Evolutionary conservation across 2,329 filamentous ascomycete species (phyloP), one percentile per base, ranked within the genome.

Genomic region (Albifimbria verrucaria): DNA sequence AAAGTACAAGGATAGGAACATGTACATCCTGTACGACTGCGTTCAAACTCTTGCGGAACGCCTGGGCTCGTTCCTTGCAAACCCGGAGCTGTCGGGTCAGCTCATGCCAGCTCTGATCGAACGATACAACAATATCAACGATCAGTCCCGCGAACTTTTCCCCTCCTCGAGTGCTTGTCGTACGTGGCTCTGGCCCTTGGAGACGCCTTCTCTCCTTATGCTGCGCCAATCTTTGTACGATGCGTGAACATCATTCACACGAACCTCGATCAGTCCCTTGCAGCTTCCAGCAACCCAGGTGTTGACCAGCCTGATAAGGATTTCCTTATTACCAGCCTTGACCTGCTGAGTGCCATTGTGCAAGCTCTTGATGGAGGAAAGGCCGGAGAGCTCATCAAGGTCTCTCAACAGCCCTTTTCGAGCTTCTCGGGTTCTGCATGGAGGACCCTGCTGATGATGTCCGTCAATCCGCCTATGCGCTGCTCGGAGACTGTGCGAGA

Each of bases 21-120:
- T 97, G 85, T 97, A 95, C 75, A 95, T 97, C 51, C 83, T 99
- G 28, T 99, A 99, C 75, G 94, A 99, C 73, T 97, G 94, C 70
- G 90, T 99, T 28, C 94, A 99, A 74, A 99, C 94, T 1, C 78
- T 99, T 53, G 94, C 94, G 3, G 94, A 99, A 70, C 88, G 91
- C 65, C 88, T 97, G 51, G 92, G 91, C 11, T 85, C 87, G 7
- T 85, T 88, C 28, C 78, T 99, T 59, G 88, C 91, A n/a, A 80
- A 85, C 56, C 88, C 88, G 7, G 83, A 92, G 50, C 82, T 96
- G n/a, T 86, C 92, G 41, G 82, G 88, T 57, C 81, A 91, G 60
- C 80, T 99, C 54, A 97, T 99, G 93, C 92, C 94, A 22, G 90
- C 92, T 12, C 80, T 99, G 45, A 92, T 97, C 59, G 80, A 88